Percentiles rank a stretch among this genome's conserved stretches.
Evolutionary conservation across 2,329 filamentous ascomycete species (phyloP).

Genomic region (Fusarium dimerum): DNA sequence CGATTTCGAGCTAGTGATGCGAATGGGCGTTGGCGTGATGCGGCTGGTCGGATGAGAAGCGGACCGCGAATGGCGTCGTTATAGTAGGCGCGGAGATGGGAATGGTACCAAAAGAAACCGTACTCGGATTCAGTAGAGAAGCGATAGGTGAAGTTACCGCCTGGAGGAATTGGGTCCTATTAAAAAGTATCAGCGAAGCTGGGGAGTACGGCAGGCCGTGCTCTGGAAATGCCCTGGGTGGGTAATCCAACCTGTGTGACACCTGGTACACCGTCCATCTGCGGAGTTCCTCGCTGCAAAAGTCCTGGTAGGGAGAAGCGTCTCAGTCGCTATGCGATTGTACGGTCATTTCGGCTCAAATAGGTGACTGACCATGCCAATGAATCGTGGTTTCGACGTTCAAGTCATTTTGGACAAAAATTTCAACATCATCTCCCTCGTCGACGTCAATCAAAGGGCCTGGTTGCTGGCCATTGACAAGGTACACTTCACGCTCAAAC

Average conservation of each 20-base stretch:
- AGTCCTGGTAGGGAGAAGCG: no score
- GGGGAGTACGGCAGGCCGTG: no score
- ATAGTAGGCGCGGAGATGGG: slow-evolving; percentile 1
- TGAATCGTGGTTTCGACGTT: slow-evolving; percentile 7
- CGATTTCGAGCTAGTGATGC: not conserved
- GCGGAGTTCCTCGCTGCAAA: no score
- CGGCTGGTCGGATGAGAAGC: not conserved
- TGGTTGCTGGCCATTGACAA: slow-evolving; percentile 9
- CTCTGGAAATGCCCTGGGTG: no score
- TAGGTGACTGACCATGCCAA: slow-evolving; percentile 1
- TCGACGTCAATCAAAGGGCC: slow-evolving; percentile 3
- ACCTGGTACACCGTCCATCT: not conserved
- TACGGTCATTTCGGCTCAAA: not conserved
- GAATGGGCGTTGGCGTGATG: not conserved
- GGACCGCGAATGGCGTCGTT: not conserved
- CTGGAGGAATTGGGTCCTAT: not conserved
- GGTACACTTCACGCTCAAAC: not conserved
- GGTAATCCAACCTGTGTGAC: not conserved
- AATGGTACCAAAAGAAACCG: slow-evolving; percentile 1
- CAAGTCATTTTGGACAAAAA: slow-evolving; percentile 4
- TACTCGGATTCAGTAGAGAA: slow-evolving; percentile 1
- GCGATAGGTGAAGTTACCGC: slow-evolving; percentile 1
- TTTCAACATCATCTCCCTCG: slow-evolving; percentile 5
- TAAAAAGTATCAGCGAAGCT: no score
- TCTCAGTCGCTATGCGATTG: not conserved